phyloP scores from a whole-genome alignment of 495 filamentous ascomycete genomes.

The Cercophora samala region DNA sequence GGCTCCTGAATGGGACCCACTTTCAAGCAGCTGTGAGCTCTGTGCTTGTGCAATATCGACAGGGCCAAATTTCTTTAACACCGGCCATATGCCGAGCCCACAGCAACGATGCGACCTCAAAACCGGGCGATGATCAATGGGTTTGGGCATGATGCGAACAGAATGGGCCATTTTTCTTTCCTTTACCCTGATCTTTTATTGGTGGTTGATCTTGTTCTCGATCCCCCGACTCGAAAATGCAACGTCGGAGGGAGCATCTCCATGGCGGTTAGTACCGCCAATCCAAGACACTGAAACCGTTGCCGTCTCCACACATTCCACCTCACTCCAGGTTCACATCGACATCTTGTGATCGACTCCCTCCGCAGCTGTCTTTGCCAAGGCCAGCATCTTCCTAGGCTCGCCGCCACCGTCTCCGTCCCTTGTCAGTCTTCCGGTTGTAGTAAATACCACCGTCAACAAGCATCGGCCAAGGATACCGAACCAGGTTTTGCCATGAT shows the following conservation, averaged over 20 bases:
- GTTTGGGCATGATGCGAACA: no score
- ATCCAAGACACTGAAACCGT: slow-evolving; percentile 2
- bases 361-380: slow-evolving; percentile 8
- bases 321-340: slow-evolving; percentile 1
- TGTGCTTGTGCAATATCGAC: background rate
- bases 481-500: slow-evolving; percentile 9
- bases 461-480: slow-evolving; percentile 17
- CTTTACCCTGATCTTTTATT: slow-evolving; percentile 3
- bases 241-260: slow-evolving; percentile 13
- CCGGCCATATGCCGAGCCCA: background rate
- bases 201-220: slow-evolving; percentile 7
- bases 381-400: slow-evolving; percentile 4
- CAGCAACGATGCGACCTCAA: background rate
- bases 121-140: background rate
- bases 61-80: background rate
- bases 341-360: slow-evolving; percentile 2
- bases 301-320: background rate
- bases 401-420: slow-evolving; percentile 1
- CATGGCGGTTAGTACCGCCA: slow-evolving; percentile 17
- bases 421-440: slow-evolving; percentile 15
- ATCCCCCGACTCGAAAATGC: background rate
- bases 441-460: slow-evolving; percentile 15
- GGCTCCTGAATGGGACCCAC: background rate
- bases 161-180: background rate
- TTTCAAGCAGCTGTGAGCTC: background rate